These are phyloP conservation scores for Sugiyamaella sp. DNA, from an alignment of 1,139 yeast genomes.

Conservation along the genomic window DNA sequence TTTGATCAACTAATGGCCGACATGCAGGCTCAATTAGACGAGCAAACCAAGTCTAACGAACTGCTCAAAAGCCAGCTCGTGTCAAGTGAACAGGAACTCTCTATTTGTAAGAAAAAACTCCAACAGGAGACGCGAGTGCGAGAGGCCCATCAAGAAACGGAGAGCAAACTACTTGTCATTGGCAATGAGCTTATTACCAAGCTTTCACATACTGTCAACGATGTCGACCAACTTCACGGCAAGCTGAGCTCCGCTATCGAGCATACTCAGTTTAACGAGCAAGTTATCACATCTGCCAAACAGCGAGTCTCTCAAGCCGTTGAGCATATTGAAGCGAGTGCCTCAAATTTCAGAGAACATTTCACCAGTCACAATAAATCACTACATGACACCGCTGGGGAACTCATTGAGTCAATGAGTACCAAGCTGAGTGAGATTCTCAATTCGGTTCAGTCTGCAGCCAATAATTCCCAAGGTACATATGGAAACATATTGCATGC, in stretches of 20 bases:
- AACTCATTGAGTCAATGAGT: constrained; percentile 10
- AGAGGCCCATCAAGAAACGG: constrained; percentile 40
- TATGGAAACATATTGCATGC: constrained; percentile 9
- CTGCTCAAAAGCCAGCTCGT: constrained; percentile 9
- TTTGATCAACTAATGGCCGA: constrained; percentile 17
- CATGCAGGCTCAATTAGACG: constrained; percentile 11
- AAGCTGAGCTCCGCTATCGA: constrained; percentile 1
- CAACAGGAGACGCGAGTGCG: constrained; percentile 35
- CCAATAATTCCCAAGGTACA: constrained; percentile 7
- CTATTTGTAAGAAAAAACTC: constrained; percentile 30
- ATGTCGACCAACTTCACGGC: constrained; percentile 8
- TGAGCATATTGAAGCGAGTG: constrained; percentile 2
- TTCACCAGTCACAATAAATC: constrained; percentile 7
- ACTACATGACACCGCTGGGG: constrained; percentile 4
- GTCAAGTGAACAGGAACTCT: constrained; percentile 25
- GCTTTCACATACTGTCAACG: constrained; percentile 6
- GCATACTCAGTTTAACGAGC: constrained; percentile 1
- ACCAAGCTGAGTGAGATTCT: neutral
- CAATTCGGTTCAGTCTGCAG: neutral
- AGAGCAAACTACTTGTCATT: constrained; percentile 35
- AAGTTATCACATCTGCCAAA: constrained; percentile 3
- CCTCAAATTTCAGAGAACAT: neutral
- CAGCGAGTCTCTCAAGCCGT: neutral
- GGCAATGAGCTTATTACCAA: constrained; percentile 28
- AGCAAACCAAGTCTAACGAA: constrained; percentile 9